Evolutionary conservation across 2,329 filamentous ascomycete species (phyloP), one percentile per base, ranked within the genome.

Genomic region (Diaporthe longicolla): DNA sequence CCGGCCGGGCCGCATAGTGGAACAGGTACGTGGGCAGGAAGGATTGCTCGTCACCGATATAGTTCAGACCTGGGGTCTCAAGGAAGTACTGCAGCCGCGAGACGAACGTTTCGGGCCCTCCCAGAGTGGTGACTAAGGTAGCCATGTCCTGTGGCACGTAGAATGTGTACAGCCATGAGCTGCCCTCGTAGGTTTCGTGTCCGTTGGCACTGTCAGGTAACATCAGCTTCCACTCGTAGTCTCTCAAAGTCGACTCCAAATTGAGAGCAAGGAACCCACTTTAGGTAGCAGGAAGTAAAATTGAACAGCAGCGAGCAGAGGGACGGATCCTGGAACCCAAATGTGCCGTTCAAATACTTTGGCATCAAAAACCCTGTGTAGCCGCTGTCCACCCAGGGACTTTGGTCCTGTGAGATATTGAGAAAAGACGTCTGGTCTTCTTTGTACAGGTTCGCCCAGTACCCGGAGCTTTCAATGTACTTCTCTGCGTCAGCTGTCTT

Each of bases 161-260:
- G 85, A 93, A 94, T 9, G 89, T 89, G 78, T 94, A 94, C 58
- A 93, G 87, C 92, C 92, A 94, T 1, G 88, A 84, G 73, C 88
- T 90, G 19, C 89, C 90, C 79, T 94, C 92, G 77, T 93, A 94
- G 0, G 92, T 93, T 80, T 94, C 92, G 13, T 88, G 87, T 0
- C 88, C 90, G 4, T 85, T 72, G 21, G 72, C 66, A 19, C 74
- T 75, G 21, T 10, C 4, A 4, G 43, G 15, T 0, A 8, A 3
- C 19, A 52, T 43, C 37, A 35, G 17, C 19, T 4, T 43, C 21
- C 9, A 26, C 4, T 21, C 26, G 13, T 0, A 55, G n/a, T 11
- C 11, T 10, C 5, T 13, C 21, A 6, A 50, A 4, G 5, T 10
- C 9, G 3, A 35, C 6, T 32, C 43, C n/a, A 5, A 13, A 3